Conservation (phyloP, 352 stramenopile species). For the Nothophytophthora sp. region DNA sequence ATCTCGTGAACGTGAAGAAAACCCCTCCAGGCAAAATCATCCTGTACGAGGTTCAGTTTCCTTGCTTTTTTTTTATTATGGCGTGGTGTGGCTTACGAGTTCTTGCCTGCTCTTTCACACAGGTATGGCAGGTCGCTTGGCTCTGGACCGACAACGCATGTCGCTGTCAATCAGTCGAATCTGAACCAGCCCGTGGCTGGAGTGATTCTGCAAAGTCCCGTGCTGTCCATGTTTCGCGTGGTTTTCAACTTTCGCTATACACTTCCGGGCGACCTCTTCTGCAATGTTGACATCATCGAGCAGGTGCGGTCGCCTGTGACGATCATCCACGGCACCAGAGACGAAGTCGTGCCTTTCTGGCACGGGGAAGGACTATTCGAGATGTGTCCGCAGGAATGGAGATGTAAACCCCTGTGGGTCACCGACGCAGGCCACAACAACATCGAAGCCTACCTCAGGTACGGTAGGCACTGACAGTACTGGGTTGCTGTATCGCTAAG, state of each 20-base stretch:
- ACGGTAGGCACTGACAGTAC: background rate
- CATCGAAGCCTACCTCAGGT: constrained; percentile 96
- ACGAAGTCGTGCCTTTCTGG: constrained; percentile 99
- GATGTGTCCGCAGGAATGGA: constrained; percentile 90
- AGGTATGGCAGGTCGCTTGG: constrained; percentile 92
- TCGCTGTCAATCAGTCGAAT: constrained; percentile 93
- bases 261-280: constrained; percentile 96
- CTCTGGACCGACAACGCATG: constrained; percentile 95
- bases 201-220: constrained; percentile 96
- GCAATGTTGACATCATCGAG: constrained; percentile 95
- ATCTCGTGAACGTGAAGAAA: constrained; percentile 93
- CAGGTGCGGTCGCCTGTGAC: constrained; percentile 94
- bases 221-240: constrained; percentile 97
- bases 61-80: no score
- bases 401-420: constrained; percentile 98
- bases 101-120: background rate
- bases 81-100: background rate
- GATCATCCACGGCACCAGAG: constrained; percentile 98
- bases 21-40: constrained; percentile 94
- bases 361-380: constrained; percentile 96
- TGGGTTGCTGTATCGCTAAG: background rate
- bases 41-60: constrained; percentile 72
- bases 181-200: constrained; percentile 91
- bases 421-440: constrained; percentile 98
- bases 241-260: constrained; percentile 99